Base-by-base conservation (phyloP, 805 yeast genomes). In the Starmerella bacillaris region DNA sequence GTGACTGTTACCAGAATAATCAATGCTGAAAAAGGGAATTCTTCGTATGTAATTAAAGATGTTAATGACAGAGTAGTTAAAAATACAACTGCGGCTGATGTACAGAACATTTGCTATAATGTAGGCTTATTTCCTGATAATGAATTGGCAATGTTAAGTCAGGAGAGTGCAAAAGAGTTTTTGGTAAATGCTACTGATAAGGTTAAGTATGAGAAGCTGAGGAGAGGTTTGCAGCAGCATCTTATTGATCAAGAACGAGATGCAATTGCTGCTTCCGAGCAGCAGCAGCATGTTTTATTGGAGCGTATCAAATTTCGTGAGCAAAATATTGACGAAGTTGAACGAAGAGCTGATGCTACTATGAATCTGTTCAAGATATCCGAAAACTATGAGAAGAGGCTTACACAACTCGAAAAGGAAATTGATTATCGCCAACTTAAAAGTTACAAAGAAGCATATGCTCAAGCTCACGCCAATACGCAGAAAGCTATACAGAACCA, bases 111-210 rank as follows among this genome's bases (percentile, higher is more conserved):
- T 3, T 56, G 83, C 31, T 72, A 69, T 43, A 68, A 65, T 42
- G 82, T 75, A 50, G 72, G 76, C 30, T 74, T 86, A 29, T 74
- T 79, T 4, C 75, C 89, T 18, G 84, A 74, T 47, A 89, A 89
- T 47, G 94, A 95, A 4, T 70, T 89, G 68, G 78, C 93, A 2
- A 78, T 89, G 49, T 61, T 89, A 33, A 80, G 93, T 1, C 99
- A 89, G 54, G 95, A 89, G 46, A 78, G 75, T 40, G 96, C 99
- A 2, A 70, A 93, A 45, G 77, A 84, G 12, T 89, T 89, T 51
- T 58, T 89, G 42, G 77, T 92, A 1, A 70, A 74, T 21, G 71
- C 89, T 4, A 65, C 79, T 4, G 77, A 79, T 39, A 63, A 63
- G 24, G 74, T 68, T 32, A 79, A 83, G 54, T 89, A 73, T 53